Percentiles rank a stretch among this genome's conserved stretches.
Evolutionary conservation across 2,329 filamentous ascomycete genomes (phyloP).

Genomic region (Aureobasidium sp.): DNA sequence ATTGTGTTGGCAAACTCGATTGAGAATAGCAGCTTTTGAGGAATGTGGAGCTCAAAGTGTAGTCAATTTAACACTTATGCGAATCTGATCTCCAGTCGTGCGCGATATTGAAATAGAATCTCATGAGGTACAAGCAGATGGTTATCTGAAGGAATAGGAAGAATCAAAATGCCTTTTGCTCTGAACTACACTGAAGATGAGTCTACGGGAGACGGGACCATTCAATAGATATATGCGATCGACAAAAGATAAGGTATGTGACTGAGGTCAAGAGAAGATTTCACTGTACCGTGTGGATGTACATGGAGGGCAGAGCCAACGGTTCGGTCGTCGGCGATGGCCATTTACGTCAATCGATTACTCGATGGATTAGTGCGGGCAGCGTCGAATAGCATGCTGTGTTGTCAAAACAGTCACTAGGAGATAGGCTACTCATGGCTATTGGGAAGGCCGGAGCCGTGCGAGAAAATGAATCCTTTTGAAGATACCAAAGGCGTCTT

Average conservation of each 20-base stretch:
- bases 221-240: constrained; percentile 1
- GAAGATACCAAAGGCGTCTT: neutral
- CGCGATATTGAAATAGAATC: constrained; percentile 20
- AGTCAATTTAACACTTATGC: neutral
- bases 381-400: neutral
- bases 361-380: neutral
- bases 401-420: neutral
- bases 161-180: neutral
- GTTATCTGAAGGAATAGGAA: neutral
- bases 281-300: constrained; percentile 3
- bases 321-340: constrained; percentile 10
- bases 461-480: neutral
- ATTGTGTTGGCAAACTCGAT: neutral
- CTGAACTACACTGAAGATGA: neutral
- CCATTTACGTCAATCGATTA: constrained; percentile 11
- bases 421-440: constrained; percentile 1
- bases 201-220: neutral
- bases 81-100: constrained; percentile 23
- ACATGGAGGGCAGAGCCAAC: neutral
- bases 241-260: constrained; percentile 7
- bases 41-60: neutral
- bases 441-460: constrained; percentile 8
- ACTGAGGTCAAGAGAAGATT: constrained; percentile 6
- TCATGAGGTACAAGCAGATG: constrained; percentile 16
- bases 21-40: neutral